phyloP scores from a whole-genome alignment of 352 stramenopile genomes.

The Phytophthora sojae region DNA sequence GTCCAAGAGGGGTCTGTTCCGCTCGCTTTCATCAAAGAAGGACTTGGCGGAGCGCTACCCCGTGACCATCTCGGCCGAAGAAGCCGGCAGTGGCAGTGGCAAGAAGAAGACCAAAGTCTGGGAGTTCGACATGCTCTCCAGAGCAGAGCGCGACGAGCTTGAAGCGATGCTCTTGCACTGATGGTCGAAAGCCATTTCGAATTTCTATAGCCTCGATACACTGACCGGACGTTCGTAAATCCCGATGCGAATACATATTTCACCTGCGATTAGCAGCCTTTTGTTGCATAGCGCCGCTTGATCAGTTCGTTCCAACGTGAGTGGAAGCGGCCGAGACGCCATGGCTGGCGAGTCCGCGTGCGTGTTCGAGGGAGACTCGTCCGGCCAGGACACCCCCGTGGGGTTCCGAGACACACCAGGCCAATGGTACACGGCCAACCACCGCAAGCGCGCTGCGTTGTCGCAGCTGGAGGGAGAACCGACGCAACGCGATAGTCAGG shows the following conservation, averaged over 20 bases:
- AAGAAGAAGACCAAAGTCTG: slow-evolving; percentile 3
- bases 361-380: slow-evolving; percentile 49
- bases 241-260: not conserved
- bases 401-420: slow-evolving; percentile 69
- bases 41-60: slow-evolving; percentile 10
- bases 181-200: not conserved
- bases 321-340: slow-evolving; percentile 2
- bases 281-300: slow-evolving; percentile 1
- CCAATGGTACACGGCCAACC: slow-evolving; percentile 33
- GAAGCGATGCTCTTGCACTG: not conserved
- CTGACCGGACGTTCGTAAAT: not conserved
- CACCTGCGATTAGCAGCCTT: not conserved
- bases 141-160: not conserved
- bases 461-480: slow-evolving; percentile 41
- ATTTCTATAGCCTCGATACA: not conserved
- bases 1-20: slow-evolving; percentile 36
- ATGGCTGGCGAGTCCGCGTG: slow-evolving; percentile 19
- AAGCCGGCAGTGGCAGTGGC: not conserved
- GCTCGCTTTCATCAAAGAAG: slow-evolving; percentile 37
- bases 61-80: not conserved
- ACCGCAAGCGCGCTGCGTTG: slow-evolving; percentile 48
- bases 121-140: slow-evolving; percentile 1
- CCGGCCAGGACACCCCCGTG: slow-evolving; percentile 61
- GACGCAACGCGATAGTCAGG: slow-evolving; percentile 59
- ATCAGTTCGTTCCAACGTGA: not conserved